These are phyloP conservation scores for Papiliotrema nemorosa DNA, from an alignment of 1,284 basidiomycete species.

Conservation along the genomic window DNA sequence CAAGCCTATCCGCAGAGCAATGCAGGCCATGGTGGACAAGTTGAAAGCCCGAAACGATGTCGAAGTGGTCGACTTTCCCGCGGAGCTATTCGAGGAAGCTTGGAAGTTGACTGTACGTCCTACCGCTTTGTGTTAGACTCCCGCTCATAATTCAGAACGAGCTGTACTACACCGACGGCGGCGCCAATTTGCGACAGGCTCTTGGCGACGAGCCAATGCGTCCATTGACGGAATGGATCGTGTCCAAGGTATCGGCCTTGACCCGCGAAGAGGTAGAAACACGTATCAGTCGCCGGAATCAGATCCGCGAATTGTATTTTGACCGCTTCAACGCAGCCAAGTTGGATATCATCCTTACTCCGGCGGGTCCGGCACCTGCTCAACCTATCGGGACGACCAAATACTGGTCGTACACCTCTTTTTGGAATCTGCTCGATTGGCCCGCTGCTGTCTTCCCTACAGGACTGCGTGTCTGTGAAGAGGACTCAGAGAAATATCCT, in stretches of 20 bases:
- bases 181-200: conserved; percentile 23
- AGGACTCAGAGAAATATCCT: conserved; percentile 28
- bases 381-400: conserved; percentile 31
- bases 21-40: conserved; percentile 21
- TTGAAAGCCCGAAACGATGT: conserved; percentile 13
- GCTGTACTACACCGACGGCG: conserved; percentile 41
- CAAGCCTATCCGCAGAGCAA: conserved; percentile 35
- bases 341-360: conserved; percentile 42
- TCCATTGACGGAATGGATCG: conserved; percentile 31
- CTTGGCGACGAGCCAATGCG: conserved; percentile 33
- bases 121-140: background rate
- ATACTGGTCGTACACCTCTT: conserved; percentile 56
- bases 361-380: conserved; percentile 36
- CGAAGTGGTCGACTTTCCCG: conserved; percentile 18
- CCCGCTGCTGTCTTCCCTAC: conserved; percentile 64
- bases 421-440: conserved; percentile 68
- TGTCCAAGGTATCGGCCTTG: background rate
- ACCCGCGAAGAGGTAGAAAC: background rate
- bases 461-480: conserved; percentile 36
- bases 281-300: background rate
- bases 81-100: conserved; percentile 16
- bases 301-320: conserved; percentile 21
- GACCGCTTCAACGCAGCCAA: conserved; percentile 19
- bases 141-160: conserved; percentile 3
- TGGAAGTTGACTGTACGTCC: conserved; percentile 22